Evolutionary conservation across 257 asterid genomes (phyloP).

Genomic region (Echites panduratus): DNA sequence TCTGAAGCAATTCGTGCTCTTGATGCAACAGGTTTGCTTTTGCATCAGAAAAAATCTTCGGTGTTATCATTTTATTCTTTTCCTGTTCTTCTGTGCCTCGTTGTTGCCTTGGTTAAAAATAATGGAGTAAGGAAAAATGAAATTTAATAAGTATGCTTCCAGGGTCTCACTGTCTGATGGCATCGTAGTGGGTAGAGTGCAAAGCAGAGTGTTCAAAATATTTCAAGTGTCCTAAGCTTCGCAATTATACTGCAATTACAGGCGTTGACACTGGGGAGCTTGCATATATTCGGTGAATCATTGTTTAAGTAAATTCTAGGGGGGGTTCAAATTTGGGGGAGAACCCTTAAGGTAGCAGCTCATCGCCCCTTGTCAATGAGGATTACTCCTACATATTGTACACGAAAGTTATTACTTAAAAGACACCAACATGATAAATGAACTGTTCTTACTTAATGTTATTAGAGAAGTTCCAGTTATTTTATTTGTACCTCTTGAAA

Average conservation of each 20-base stretch:
- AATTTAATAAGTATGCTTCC: not conserved
- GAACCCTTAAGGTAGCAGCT: not conserved
- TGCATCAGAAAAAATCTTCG: not conserved
- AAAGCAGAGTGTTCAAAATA: not conserved
- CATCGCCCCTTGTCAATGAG: not conserved
- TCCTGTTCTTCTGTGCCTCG: not conserved
- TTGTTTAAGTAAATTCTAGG: not conserved
- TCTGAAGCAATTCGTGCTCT: constrained; percentile 99
- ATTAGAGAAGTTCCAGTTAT: not conserved
- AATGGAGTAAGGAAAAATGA: not conserved
- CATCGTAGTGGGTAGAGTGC: not conserved
- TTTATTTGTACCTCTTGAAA: not conserved
- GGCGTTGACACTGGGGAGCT: not conserved
- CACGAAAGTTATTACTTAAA: too few species aligned
- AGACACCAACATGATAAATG: too few species aligned
- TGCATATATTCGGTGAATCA: not conserved
- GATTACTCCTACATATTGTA: not conserved
- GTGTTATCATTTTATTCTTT: not conserved
- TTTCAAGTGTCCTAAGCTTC: not conserved
- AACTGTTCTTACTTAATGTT: not conserved
- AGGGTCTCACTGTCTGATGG: not conserved
- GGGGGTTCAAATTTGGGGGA: not conserved
- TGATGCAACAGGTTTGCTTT: constrained; percentile 83
- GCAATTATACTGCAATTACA: not conserved
- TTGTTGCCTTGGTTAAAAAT: not conserved